Conservation (phyloP, 768 basidiomycete genomes). For the Lactarius indigo region DNA sequence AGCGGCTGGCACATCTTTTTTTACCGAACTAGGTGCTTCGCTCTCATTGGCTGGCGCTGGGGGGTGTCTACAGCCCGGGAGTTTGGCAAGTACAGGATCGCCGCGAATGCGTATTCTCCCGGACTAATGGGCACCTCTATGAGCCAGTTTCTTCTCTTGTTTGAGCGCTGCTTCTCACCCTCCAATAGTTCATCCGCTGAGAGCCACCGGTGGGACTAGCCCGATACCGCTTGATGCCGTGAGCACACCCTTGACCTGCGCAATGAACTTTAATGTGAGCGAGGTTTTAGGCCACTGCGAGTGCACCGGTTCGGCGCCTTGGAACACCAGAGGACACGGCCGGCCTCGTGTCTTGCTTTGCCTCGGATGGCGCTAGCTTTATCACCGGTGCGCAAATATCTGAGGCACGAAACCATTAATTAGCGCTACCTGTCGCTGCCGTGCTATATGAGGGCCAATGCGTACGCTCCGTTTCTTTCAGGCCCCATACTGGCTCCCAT, state of each 20-base stretch:
- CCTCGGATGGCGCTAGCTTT: slow-evolving; percentile 18
- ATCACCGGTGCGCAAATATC: slow-evolving; percentile 19
- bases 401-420: background rate
- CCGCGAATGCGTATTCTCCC: slow-evolving; percentile 29
- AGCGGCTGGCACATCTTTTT: slow-evolving; percentile 15
- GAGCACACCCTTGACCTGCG: background rate
- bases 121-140: slow-evolving; percentile 24
- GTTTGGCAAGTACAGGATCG: slow-evolving; percentile 24
- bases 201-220: background rate
- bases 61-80: slow-evolving; percentile 17
- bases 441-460: slow-evolving; percentile 1
- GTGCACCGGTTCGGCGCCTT: slow-evolving; percentile 10
- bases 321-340: slow-evolving; percentile 23
- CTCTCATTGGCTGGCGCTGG: background rate
- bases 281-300: background rate
- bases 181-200: background rate
- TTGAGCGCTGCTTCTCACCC: background rate
- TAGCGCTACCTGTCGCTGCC: background rate
- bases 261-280: background rate
- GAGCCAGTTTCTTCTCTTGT: slow-evolving; percentile 14
- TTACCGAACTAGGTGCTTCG: no score
- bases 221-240: background rate
- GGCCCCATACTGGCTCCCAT: background rate
- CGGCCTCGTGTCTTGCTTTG: slow-evolving; percentile 25
- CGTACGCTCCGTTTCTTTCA: slow-evolving; percentile 2